phyloP scores from a whole-genome alignment of 1,284 basidiomycete genomes.

The Ceratobasidium sp. region DNA sequence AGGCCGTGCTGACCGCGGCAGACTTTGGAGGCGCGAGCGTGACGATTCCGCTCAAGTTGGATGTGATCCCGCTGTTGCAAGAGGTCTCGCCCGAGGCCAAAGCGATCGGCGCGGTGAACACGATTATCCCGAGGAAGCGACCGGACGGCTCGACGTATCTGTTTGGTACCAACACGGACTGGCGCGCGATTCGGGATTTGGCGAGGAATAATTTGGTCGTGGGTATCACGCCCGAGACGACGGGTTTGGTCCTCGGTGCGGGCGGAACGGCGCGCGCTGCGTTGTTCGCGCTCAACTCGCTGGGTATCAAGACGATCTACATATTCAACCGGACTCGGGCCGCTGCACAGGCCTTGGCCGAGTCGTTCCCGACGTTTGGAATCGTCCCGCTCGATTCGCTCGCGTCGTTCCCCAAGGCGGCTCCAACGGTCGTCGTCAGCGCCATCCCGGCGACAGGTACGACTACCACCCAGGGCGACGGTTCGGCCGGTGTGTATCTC shows the following conservation, averaged over 20 bases:
- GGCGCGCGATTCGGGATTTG: conserved; percentile 82
- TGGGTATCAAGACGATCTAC: conserved; percentile 80
- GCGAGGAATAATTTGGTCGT: conserved; percentile 58
- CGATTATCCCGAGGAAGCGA: conserved; percentile 73
- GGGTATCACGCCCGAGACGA: conserved; percentile 58
- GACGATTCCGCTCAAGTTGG: conserved; percentile 93
- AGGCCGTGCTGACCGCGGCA: conserved; percentile 70
- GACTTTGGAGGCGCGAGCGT: conserved; percentile 96
- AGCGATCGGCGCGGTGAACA: conserved; percentile 93
- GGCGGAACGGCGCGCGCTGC: conserved; percentile 94
- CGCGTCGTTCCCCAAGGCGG: conserved; percentile 65
- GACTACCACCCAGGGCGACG: conserved; percentile 56
- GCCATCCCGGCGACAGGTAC: conserved; percentile 87
- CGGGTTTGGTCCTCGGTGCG: conserved; percentile 88
- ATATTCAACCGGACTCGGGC: conserved; percentile 84
- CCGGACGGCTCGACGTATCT: conserved; percentile 68
- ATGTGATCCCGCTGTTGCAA: conserved; percentile 85
- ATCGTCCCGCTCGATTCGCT: conserved; percentile 74
- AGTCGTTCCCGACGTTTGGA: conserved; percentile 75
- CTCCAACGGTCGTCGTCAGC: conserved; percentile 82
- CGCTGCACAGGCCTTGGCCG: conserved; percentile 78
- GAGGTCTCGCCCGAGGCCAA: conserved; percentile 81
- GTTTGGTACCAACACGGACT: conserved; percentile 93
- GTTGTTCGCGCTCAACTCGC: conserved; percentile 83
- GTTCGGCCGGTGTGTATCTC: conserved; percentile 66